phyloP scores from a whole-genome alignment of 306 rosid species.

The Senna siamea region DNA sequence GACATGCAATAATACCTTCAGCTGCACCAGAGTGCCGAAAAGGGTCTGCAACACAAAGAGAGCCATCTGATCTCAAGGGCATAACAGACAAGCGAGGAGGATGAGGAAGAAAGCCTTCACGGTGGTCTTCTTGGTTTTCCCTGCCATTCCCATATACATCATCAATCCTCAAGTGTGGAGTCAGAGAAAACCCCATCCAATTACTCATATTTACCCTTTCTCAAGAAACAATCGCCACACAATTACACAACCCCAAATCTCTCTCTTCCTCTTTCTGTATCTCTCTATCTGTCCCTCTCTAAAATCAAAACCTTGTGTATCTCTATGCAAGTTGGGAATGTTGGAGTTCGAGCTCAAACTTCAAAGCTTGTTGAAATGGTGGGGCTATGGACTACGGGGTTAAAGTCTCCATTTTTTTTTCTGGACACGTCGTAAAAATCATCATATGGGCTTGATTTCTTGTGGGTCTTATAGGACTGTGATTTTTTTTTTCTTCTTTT shows the following conservation, averaged over 20 bases:
- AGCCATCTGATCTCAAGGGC: slow-evolving; percentile 95
- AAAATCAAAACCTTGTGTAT: slow-evolving; percentile 31
- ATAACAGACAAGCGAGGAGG: slow-evolving; percentile 58
- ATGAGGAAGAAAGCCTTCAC: slow-evolving; percentile 18
- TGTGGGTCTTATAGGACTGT: slow-evolving; percentile 33
- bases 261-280: slow-evolving; percentile 17
- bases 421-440: slow-evolving; percentile 37
- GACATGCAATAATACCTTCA: slow-evolving; percentile 63
- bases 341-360: slow-evolving; percentile 66
- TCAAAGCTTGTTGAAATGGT: slow-evolving; percentile 50
- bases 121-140: slow-evolving; percentile 51
- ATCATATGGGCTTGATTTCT: slow-evolving; percentile 49
- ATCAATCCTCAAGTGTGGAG: slow-evolving; percentile 89
- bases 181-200: slow-evolving; percentile 93
- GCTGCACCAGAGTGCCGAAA: slow-evolving; percentile 50
- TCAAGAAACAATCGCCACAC: slow-evolving; percentile 35
- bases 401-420: neutral
- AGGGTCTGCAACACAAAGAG: slow-evolving; percentile 78
- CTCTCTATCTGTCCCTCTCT: slow-evolving; percentile 1
- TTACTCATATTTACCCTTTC: slow-evolving; percentile 62
- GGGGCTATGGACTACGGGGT: too few species aligned
- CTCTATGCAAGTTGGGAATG: slow-evolving; percentile 49
- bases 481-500: neutral
- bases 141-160: slow-evolving; percentile 65
- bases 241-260: slow-evolving; percentile 26